Evolutionary conservation across 352 stramenopile genomes (phyloP), one percentile per base, ranked within the genome.

Genomic region (Phytophthora pinifolia): DNA sequence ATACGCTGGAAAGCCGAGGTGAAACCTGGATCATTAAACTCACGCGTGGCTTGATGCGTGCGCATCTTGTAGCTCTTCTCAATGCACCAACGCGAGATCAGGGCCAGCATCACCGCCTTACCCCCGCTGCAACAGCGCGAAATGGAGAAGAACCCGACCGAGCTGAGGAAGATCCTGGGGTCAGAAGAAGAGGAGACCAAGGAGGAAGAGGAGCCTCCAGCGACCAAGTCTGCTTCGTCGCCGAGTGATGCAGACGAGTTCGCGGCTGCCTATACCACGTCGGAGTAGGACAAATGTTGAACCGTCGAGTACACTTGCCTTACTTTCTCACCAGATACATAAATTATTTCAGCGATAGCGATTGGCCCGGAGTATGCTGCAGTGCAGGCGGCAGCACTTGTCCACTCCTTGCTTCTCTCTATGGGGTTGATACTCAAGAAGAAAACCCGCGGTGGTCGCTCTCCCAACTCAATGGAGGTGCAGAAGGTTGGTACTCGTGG

Each of bases 171-270:
- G 10, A 74, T 91, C 1, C 59, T 89, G n/a, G 74, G 63, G 9
- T 54, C 65, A 6, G 72, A 76, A 32, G 72, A 87, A 30, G 80
- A 88, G n/a, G 81, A 90, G 36, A 69, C 78, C 17, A 84, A 87
- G 38, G 61, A 76, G 12, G 66, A 75, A 27, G 61, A 73, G 31
- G 54, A 59, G 9, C 18, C 46, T n/a, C 1, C 46, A 30, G 15
- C 30, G 34, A 30, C 18, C 15, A 34, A 30, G 12, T 45, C 53
- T 58, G 45, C 32, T 35, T n/a, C 17, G 14, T 35, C 41, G 39
- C 14, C 46, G 18, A 54, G 27, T 25, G 38, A 30, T 55, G 39
- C n/a, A 44, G 43, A 25, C 36, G 43, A 9, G 36, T 45, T 31
- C 51, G 27, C 22, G 3, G 32, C 18, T 60, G 30, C 17, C 8